These are phyloP conservation scores for Candida insectorum DNA, from an alignment of 805 yeast genomes.

Conservation along the genomic window DNA sequence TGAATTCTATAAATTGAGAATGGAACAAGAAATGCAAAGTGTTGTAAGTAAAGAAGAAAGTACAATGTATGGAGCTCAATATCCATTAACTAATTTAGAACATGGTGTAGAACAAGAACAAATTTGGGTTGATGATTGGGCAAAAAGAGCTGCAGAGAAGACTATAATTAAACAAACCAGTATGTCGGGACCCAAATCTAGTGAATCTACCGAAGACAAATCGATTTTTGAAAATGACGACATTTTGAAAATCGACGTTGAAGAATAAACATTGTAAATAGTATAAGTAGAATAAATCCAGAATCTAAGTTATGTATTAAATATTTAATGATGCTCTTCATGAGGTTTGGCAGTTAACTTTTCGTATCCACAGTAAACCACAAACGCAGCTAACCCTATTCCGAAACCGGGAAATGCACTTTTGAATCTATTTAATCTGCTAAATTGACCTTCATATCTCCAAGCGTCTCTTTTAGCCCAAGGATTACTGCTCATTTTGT, in stretches of 20 bases:
- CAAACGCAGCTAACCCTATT: slow-evolving; percentile 72
- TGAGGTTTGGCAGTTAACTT: slow-evolving; percentile 39
- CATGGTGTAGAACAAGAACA: slow-evolving; percentile 73
- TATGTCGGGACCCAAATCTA: slow-evolving; percentile 17
- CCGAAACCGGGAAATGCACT: slow-evolving; percentile 80
- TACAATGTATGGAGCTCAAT: slow-evolving; percentile 78
- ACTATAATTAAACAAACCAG: slow-evolving; percentile 56
- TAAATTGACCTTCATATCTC: slow-evolving; percentile 83
- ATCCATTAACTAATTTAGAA: slow-evolving; percentile 57
- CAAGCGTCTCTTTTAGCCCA: slow-evolving; percentile 79
- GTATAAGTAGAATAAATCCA: neutral
- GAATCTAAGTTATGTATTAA: no score
- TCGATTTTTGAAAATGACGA: slow-evolving; percentile 17
- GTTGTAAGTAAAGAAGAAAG: slow-evolving; percentile 78
- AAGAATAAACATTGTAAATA: slow-evolving; percentile 10
- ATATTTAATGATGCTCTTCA: slow-evolving; percentile 24
- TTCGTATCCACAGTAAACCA: slow-evolving; percentile 61
- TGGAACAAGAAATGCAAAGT: slow-evolving; percentile 76
- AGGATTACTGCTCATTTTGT: slow-evolving; percentile 27
- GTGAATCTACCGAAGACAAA: slow-evolving; percentile 17
- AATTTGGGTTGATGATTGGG: slow-evolving; percentile 69
- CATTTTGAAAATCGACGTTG: slow-evolving; percentile 7
- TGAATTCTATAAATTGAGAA: slow-evolving; percentile 84
- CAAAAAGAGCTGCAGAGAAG: slow-evolving; percentile 59
- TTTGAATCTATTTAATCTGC: slow-evolving; percentile 63